phyloP scores from a whole-genome alignment of 345 rosid genomes.

The Ceriops zippeliana region DNA sequence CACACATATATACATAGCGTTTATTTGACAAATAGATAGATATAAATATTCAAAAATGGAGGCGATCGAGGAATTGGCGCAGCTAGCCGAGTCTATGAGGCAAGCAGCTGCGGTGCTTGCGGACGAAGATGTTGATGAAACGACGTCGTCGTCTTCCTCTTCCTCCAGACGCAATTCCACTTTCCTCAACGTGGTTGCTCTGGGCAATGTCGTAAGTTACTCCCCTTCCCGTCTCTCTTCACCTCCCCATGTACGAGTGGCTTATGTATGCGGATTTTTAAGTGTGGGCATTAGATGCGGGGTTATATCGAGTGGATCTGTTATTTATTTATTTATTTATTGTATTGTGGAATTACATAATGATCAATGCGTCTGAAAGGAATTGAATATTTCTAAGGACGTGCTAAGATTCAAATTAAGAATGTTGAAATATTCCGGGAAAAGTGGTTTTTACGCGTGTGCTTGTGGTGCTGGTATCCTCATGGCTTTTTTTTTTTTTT shows the following conservation, averaged over 20 bases:
- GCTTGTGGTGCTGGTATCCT: no score
- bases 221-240: background rate
- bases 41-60: conserved; percentile 45
- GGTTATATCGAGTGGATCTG: background rate
- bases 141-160: conserved; percentile 30
- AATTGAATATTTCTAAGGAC: no score
- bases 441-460: no score
- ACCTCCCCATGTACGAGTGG: no score
- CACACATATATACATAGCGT: background rate
- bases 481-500: no score
- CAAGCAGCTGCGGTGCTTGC: conserved; percentile 88
- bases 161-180: conserved; percentile 64
- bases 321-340: background rate
- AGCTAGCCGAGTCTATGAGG: conserved; percentile 88
- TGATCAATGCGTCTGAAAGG: no score
- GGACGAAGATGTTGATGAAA: conserved; percentile 81
- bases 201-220: conserved; percentile 85
- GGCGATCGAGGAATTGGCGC: conserved; percentile 85
- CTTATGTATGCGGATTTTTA: background rate
- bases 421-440: no score
- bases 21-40: background rate
- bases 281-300: background rate
- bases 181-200: conserved; percentile 76
- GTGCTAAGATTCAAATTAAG: no score
- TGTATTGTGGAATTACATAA: no score